Evolutionary conservation across 495 filamentous ascomycete species (phyloP).

Genomic region (Pyrenula aspistea): DNA sequence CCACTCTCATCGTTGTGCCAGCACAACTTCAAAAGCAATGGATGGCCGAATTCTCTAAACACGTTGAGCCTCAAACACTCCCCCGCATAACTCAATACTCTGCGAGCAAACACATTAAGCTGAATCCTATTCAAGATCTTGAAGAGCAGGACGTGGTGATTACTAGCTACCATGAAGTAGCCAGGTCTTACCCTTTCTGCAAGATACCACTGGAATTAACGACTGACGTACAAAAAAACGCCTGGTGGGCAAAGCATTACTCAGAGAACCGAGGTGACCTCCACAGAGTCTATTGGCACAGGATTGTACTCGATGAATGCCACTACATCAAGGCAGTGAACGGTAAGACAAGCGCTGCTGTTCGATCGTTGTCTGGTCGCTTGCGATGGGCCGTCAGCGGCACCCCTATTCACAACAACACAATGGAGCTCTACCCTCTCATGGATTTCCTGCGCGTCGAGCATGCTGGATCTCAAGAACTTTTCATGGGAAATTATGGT

Average conservation of each 20-base stretch:
- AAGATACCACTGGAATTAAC: conserved; percentile 13
- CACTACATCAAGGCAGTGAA: conserved; percentile 51
- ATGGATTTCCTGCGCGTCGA: conserved; percentile 46
- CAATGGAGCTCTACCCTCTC: conserved; percentile 45
- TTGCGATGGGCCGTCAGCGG: conserved; percentile 50
- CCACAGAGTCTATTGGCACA: conserved; percentile 35
- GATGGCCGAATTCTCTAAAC: conserved; percentile 25
- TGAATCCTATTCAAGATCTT: conserved; percentile 6
- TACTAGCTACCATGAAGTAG: conserved; percentile 44
- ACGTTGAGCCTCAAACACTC: conserved; percentile 16
- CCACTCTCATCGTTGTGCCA: conserved; percentile 40
- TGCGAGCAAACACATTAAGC: conserved; percentile 3
- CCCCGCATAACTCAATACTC: conserved; percentile 8
- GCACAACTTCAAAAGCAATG: conserved; percentile 31
- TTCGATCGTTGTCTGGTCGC: conserved; percentile 35
- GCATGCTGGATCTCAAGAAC: conserved; percentile 20
- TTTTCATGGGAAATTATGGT: conserved; percentile 39
- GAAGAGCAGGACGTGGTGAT: conserved; percentile 14
- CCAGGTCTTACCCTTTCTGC: conserved; percentile 31
- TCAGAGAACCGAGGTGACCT: conserved; percentile 25
- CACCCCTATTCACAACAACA: conserved; percentile 45
- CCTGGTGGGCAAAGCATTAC: conserved; percentile 23
- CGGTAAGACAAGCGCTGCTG: conserved; percentile 35
- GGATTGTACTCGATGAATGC: conserved; percentile 47
- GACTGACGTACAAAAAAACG: conserved; percentile 13